Percentiles rank a stretch among this genome's conserved stretches.
Conservation (phyloP, 2,329 filamentous ascomycete species). For the Cladobotryum mycophilum region DNA sequence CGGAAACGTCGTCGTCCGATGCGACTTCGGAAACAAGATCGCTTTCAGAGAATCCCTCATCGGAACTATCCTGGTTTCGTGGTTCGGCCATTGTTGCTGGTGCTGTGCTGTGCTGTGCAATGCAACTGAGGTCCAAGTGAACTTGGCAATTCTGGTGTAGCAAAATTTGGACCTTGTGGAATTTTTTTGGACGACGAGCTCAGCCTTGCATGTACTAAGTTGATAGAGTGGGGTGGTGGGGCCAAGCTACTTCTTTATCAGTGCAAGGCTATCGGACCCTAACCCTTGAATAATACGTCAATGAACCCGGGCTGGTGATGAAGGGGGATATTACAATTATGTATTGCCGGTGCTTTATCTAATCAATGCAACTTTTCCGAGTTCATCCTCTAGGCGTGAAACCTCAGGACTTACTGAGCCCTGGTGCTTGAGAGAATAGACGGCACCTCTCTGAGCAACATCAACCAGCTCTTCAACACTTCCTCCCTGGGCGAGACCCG, state of each 20-base stretch:
- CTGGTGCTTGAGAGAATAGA: conserved; percentile 67
- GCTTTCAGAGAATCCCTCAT: conserved; percentile 24
- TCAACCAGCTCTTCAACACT: conserved; percentile 59
- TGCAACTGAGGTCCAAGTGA: not conserved
- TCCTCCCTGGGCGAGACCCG: conserved; percentile 61
- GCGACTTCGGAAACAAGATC: conserved; percentile 23
- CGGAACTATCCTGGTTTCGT: conserved; percentile 23
- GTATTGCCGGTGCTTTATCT: not conserved
- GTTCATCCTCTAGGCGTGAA: conserved; percentile 36
- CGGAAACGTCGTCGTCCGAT: conserved; percentile 19
- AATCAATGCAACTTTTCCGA: conserved; percentile 22
- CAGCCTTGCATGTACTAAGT: conserved; percentile 24
- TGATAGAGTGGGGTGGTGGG: conserved; percentile 10
- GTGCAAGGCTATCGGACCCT: conserved; percentile 18
- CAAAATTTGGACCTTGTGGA: conserved; percentile 18
- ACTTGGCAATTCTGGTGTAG: conserved; percentile 6
- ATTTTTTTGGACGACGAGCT: conserved; percentile 25
- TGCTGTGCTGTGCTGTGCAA: not conserved
- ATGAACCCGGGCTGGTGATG: not conserved
- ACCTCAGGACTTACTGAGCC: conserved; percentile 64
- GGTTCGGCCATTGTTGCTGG: conserved; percentile 26
- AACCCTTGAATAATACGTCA: conserved; percentile 10
- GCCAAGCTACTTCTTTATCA: not conserved
- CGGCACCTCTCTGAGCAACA: conserved; percentile 74
- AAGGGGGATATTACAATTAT: not conserved